phyloP scores from a whole-genome alignment of 768 basidiomycete species.

The Auriscalpium microsporum region DNA sequence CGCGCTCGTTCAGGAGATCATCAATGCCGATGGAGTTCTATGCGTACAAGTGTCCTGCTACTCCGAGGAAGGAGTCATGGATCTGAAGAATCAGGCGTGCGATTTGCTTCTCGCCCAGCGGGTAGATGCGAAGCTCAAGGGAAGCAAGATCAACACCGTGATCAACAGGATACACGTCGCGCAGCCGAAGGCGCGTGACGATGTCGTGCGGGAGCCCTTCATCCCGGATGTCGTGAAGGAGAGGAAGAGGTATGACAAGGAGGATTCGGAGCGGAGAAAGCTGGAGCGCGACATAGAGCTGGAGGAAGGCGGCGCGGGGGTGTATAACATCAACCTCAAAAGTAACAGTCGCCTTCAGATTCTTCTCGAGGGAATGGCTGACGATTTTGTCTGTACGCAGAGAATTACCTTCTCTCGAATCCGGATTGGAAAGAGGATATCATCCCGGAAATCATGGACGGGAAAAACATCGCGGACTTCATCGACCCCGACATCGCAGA shows the following conservation, averaged over 20 bases:
- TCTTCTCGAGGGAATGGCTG: neutral
- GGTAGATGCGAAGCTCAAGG: slow-evolving; percentile 90
- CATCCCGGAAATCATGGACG: slow-evolving; percentile 98
- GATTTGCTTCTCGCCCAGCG: slow-evolving; percentile 92
- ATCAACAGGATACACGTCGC: slow-evolving; percentile 96
- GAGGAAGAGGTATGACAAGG: slow-evolving; percentile 77
- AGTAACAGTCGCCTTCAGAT: slow-evolving; percentile 41
- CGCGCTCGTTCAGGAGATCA: slow-evolving; percentile 81
- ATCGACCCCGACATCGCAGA: slow-evolving; percentile 96
- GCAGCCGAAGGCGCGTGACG: slow-evolving; percentile 82
- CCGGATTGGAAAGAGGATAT: slow-evolving; percentile 93
- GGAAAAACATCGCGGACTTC: slow-evolving; percentile 98
- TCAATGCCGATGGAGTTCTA: slow-evolving; percentile 60
- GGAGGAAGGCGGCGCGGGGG: slow-evolving; percentile 84
- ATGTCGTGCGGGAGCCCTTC: slow-evolving; percentile 78
- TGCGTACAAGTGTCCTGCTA: slow-evolving; percentile 86
- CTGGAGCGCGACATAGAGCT: slow-evolving; percentile 77
- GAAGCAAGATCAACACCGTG: slow-evolving; percentile 84
- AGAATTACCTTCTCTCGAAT: slow-evolving; percentile 83
- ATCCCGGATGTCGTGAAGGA: slow-evolving; percentile 81
- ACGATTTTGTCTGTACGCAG: slow-evolving; percentile 33
- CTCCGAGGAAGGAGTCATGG: slow-evolving; percentile 97
- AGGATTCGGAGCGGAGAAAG: slow-evolving; percentile 66
- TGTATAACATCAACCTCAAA: slow-evolving; percentile 85
- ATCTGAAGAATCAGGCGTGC: slow-evolving; percentile 91